phyloP scores from a whole-genome alignment of 768 basidiomycete genomes.

The Leccinum subtestaceum region DNA sequence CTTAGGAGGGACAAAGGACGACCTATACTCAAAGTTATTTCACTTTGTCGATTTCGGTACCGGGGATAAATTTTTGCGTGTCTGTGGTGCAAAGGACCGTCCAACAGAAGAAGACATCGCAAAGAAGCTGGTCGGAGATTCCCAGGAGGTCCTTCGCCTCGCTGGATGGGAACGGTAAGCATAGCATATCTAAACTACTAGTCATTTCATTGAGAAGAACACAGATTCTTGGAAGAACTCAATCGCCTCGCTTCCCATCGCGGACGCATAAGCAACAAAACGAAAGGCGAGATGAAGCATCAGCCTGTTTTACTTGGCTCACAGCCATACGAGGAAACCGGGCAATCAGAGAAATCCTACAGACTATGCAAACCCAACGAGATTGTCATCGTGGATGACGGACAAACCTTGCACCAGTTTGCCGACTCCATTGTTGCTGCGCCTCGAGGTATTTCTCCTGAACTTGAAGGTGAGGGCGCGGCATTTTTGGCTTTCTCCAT shows the following conservation, averaged over 20 bases:
- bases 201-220: background rate
- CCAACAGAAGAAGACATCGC: constrained; percentile 78
- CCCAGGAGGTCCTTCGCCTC: too few relatives aligned
- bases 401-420: constrained; percentile 70
- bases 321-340: constrained; percentile 24
- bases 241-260: background rate
- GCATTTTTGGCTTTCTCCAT: too few relatives aligned
- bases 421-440: constrained; percentile 67
- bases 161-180: too few relatives aligned
- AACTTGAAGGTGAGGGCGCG: constrained; percentile 73
- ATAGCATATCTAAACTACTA: too few relatives aligned
- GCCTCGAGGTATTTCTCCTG: constrained; percentile 83
- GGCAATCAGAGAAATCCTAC: constrained; percentile 53
- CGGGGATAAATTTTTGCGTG: constrained; percentile 76
- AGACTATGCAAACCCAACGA: constrained; percentile 64
- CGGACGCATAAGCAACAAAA: background rate
- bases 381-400: constrained; percentile 82
- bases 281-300: constrained; percentile 52
- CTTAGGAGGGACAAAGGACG: constrained; percentile 48
- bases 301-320: constrained; percentile 66
- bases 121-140: too few relatives aligned
- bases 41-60: constrained; percentile 80
- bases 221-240: constrained; percentile 36
- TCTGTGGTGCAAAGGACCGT: constrained; percentile 79
- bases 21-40: constrained; percentile 43